A percentile compares a stretch with the other conserved stretches of the same genome.
Conservation (phyloP, 768 basidiomycete species). For the Suillus luteus region DNA sequence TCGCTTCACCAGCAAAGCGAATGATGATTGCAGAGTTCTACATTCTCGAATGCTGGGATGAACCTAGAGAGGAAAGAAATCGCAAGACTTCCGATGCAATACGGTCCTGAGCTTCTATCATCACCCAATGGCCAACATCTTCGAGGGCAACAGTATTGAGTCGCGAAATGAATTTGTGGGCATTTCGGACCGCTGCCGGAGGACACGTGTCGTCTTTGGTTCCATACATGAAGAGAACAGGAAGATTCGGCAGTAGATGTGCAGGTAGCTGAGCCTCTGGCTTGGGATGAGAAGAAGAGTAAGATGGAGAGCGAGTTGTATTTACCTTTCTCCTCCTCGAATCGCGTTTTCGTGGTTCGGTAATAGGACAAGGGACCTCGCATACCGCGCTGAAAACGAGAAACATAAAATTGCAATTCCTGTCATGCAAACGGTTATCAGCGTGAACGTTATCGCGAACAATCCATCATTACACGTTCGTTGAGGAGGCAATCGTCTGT, state of each 20-base stretch:
- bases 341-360: constrained; percentile 58
- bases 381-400: constrained; percentile 52
- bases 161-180: constrained; percentile 50
- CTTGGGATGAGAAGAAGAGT: neutral
- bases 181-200: constrained; percentile 41
- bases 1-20: neutral
- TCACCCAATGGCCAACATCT: constrained; percentile 67
- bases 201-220: constrained; percentile 53
- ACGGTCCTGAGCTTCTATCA: constrained; percentile 60
- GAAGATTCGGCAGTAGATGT: constrained; percentile 48
- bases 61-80: constrained; percentile 41
- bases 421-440: constrained; percentile 25
- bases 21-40: neutral
- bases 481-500: constrained; percentile 21
- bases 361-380: constrained; percentile 79
- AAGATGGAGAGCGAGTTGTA: neutral
- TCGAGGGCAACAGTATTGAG: constrained; percentile 55
- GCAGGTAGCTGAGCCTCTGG: constrained; percentile 47
- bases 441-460: neutral
- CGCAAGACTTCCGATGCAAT: constrained; percentile 49
- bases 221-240: constrained; percentile 64
- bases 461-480: constrained; percentile 19
- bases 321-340: constrained; percentile 62
- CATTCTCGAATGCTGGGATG: constrained; percentile 2
- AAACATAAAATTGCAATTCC: constrained; percentile 58